Percentiles rank a stretch among this genome's conserved stretches.
These are phyloP conservation scores for Suhomyces ambrosiae DNA, from an alignment of 1,139 yeast species.

Conservation along the genomic window DNA sequence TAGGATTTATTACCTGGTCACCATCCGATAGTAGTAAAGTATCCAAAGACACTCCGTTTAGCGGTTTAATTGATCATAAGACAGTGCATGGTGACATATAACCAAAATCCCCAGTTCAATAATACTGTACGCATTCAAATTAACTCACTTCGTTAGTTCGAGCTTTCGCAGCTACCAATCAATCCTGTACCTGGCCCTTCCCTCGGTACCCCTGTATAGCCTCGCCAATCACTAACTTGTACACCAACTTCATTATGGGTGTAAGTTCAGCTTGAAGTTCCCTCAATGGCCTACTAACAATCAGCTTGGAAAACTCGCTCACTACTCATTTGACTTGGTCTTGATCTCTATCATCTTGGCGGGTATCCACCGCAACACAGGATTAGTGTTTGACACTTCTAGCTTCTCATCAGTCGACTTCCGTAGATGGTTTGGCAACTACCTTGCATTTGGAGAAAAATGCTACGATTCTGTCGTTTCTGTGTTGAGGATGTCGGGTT, in stretches of 20 bases:
- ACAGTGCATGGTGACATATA: too few relatives aligned
- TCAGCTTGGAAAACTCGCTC: conserved; percentile 56
- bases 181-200: background rate
- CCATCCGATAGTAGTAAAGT: too few relatives aligned
- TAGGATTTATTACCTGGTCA: too few relatives aligned
- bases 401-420: conserved; percentile 53
- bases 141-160: too few relatives aligned
- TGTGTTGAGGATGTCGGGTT: conserved; percentile 42
- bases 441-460: conserved; percentile 55
- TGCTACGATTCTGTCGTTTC: conserved; percentile 50
- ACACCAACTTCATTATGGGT: too few relatives aligned
- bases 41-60: too few relatives aligned
- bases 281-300: conserved; percentile 11
- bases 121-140: too few relatives aligned
- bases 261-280: conserved; percentile 11
- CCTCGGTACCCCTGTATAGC: too few relatives aligned
- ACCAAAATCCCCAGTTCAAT: too few relatives aligned
- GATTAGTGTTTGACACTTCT: conserved; percentile 51
- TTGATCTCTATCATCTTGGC: conserved; percentile 65
- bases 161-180: background rate
- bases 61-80: too few relatives aligned
- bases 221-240: too few relatives aligned
- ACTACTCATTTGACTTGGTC: conserved; percentile 60
- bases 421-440: conserved; percentile 55
- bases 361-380: conserved; percentile 66